Evolutionary conservation across 1,284 basidiomycete species (phyloP), one percentile per base, ranked within the genome.

Genomic region (Farysia itapuensis): DNA sequence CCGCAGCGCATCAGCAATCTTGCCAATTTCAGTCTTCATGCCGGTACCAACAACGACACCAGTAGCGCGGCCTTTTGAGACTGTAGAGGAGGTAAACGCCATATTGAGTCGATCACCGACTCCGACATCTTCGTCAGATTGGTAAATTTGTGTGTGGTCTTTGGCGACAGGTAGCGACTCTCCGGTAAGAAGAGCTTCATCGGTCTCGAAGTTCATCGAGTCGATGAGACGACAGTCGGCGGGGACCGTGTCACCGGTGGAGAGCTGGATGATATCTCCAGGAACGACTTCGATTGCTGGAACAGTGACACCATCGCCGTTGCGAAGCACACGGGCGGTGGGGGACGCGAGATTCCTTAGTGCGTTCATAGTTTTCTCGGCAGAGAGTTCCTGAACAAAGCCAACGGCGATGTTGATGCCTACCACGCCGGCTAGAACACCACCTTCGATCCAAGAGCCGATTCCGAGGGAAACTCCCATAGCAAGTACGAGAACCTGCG

Each of bases 161-260:
- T 87, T 87, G 22, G 79, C 76, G 12, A 86, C 84, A 47, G 85
- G 85, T 14, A 86, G 72, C 11, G 81, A 82, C 68, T 85, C 84
- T 38, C 85, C 86, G 2, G 85, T 87, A n/a, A 87, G 78, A 24
- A 86, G 80, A 4, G 84, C 83, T 70, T 86, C 85, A 50, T 86
- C 85, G 15, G 81, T 61, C 53, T 75, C 73, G 18, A 75, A 74
- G 53, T 75, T 74, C 61, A 66, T 71, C 28, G 66, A 57, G 42
- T 74, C 73, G 50, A 75, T 53, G 13, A 75, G 54, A 21, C 73
- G 66, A 43, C 70, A 53, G 31, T 75, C 73, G 25, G 70, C 73
- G 9, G 73, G 73, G 6, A 75, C 64, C 0, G 72, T 72, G 44
- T 74, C 72, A 21, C 73, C 73, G 11, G 64, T 67, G 29, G 40